phyloP scores from a whole-genome alignment of 805 yeast species.

The Candida boleticola region DNA sequence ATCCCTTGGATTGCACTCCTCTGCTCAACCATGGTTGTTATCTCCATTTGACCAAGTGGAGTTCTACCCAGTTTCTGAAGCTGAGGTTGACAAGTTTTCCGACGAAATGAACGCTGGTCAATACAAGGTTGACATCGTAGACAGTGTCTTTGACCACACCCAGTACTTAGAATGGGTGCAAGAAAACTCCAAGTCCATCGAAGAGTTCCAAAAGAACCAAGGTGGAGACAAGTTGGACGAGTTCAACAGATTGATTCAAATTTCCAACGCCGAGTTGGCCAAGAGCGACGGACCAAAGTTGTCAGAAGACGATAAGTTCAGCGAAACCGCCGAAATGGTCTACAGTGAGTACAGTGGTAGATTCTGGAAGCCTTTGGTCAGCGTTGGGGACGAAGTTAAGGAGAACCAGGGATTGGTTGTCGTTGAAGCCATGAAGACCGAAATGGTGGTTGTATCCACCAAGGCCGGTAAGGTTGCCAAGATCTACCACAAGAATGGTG shows the following conservation, averaged over 20 bases:
- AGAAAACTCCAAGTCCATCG: slow-evolving; percentile 70
- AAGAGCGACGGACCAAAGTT: slow-evolving; percentile 47
- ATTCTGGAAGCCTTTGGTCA: slow-evolving; percentile 89
- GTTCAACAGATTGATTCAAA: slow-evolving; percentile 78
- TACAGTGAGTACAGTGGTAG: slow-evolving; percentile 97
- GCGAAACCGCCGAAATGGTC: slow-evolving; percentile 78
- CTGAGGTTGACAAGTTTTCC: slow-evolving; percentile 66
- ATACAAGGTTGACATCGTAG: slow-evolving; percentile 70
- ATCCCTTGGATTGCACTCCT: slow-evolving; percentile 62
- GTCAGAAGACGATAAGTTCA: slow-evolving; percentile 52
- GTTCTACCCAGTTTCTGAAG: slow-evolving; percentile 88
- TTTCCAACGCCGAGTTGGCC: slow-evolving; percentile 72
- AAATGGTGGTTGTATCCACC: slow-evolving; percentile 82
- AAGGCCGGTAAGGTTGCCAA: slow-evolving; percentile 68
- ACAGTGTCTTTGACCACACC: slow-evolving; percentile 78
- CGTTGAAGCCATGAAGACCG: slow-evolving; percentile 98
- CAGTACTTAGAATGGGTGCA: slow-evolving; percentile 77
- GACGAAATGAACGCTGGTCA: slow-evolving; percentile 80
- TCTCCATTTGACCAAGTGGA: slow-evolving; percentile 93
- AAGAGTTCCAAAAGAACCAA: slow-evolving; percentile 62
- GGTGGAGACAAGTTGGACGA: slow-evolving; percentile 82
- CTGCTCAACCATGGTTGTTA: slow-evolving; percentile 77
- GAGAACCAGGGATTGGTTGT: slow-evolving; percentile 81
- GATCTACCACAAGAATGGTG: slow-evolving; percentile 80
- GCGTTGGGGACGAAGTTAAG: slow-evolving; percentile 71